Conservation (phyloP, 2,329 filamentous ascomycete genomes). For the Stagonosporopsis rhizophila region DNA sequence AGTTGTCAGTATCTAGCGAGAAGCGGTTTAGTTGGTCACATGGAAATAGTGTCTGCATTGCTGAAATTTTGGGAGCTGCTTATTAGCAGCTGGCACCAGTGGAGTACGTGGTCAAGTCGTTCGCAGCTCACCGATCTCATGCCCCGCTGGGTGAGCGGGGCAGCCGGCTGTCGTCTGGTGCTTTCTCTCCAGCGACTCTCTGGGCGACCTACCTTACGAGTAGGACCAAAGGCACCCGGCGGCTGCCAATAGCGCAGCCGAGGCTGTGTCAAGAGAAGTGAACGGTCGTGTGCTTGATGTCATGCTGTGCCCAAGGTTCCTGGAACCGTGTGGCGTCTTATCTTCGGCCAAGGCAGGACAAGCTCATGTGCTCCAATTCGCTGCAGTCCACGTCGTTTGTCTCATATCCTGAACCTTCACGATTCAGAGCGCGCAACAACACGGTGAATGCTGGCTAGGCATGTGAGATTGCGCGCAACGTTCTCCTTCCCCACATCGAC, state of each 20-base stretch:
- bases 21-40: background rate
- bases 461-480: constrained; percentile 17
- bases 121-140: constrained; percentile 9
- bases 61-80: background rate
- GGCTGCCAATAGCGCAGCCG: background rate
- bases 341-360: constrained; percentile 19
- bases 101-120: background rate
- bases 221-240: background rate
- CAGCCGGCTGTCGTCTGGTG: constrained; percentile 4
- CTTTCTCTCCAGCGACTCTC: constrained; percentile 2
- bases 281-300: constrained; percentile 5
- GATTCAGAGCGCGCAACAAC: constrained; percentile 13
- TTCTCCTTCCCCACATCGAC: constrained; percentile 11
- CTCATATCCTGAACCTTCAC: constrained; percentile 17
- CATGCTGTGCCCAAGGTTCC: constrained; percentile 8
- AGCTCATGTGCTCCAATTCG: constrained; percentile 13
- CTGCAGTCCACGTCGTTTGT: constrained; percentile 18
- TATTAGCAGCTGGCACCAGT: background rate
- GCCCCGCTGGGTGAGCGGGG: constrained; percentile 15
- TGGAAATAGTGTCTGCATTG: background rate
- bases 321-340: constrained; percentile 15
- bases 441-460: constrained; percentile 9
- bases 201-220: constrained; percentile 10
- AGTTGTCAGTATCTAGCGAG: background rate
- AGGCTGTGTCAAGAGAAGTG: constrained; percentile 2